Evolutionary conservation across 2,329 filamentous ascomycete genomes (phyloP).

Genomic region (Dactylellina leptospora): DNA sequence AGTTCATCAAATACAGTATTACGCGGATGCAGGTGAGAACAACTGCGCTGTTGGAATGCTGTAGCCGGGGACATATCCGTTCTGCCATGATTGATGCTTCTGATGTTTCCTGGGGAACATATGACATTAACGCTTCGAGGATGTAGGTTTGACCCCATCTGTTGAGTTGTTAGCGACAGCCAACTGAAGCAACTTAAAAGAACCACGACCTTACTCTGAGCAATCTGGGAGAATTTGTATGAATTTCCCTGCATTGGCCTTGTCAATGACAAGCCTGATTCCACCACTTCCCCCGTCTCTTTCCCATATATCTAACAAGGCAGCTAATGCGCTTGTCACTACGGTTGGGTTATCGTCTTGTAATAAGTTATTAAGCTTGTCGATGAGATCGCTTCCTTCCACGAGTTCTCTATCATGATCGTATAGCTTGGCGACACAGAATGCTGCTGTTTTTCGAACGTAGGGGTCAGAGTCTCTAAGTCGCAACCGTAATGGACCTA

Average conservation of each 20-base stretch:
- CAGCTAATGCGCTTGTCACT: conserved; percentile 89
- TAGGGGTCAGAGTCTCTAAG: conserved; percentile 91
- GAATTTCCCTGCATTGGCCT: conserved; percentile 96
- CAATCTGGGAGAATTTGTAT: conserved; percentile 95
- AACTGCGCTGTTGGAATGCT: conserved; percentile 95
- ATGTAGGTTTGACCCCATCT: conserved; percentile 99
- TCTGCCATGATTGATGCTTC: conserved; percentile 92
- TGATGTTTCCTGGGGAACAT: conserved; percentile 87
- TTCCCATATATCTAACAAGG: conserved; percentile 98
- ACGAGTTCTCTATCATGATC: conserved; percentile 93
- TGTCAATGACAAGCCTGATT: conserved; percentile 98
- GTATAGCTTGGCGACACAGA: conserved; percentile 96
- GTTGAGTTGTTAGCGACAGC: conserved; percentile 10
- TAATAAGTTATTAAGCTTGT: conserved; percentile 85
- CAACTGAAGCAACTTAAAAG: background rate
- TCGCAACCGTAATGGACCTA: conserved; percentile 81
- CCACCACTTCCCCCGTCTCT: conserved; percentile 75
- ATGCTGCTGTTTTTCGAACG: conserved; percentile 95
- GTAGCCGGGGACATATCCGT: conserved; percentile 91
- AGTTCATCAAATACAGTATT: conserved; percentile 98
- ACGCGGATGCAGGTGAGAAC: conserved; percentile 96
- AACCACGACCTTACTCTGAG: conserved; percentile 78
- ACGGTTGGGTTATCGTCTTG: conserved; percentile 97
- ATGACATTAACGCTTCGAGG: conserved; percentile 95
- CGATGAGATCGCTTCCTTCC: conserved; percentile 89